Evolutionary conservation across 140 eudicot genomes (phyloP).

Genomic region (Artemisia princeps): DNA sequence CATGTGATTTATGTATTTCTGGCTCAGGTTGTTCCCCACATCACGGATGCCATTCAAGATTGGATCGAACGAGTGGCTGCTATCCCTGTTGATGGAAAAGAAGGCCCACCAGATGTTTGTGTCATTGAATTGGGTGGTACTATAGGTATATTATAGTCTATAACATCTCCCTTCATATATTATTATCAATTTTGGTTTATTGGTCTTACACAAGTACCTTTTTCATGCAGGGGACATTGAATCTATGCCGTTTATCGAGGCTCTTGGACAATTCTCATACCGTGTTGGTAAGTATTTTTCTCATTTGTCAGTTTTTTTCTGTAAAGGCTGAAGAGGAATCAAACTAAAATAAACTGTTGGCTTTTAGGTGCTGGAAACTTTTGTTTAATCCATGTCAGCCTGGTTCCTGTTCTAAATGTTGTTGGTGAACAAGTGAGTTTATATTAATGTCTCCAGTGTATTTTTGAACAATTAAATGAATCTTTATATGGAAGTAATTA

Average conservation of each 20-base stretch:
- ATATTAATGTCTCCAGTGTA: neutral
- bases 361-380: slow-evolving; percentile 73
- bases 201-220: slow-evolving; percentile 3
- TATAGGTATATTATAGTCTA: slow-evolving; percentile 41
- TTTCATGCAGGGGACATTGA: slow-evolving; percentile 71
- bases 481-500: neutral
- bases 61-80: slow-evolving; percentile 94
- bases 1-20: neutral
- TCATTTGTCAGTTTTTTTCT: neutral
- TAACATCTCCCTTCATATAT: neutral
- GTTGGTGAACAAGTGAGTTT: slow-evolving; percentile 93
- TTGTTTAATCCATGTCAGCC: slow-evolving; percentile 92
- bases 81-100: slow-evolving; percentile 87
- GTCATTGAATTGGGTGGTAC: slow-evolving; percentile 98
- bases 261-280: slow-evolving; percentile 86
- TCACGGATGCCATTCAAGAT: slow-evolving; percentile 92
- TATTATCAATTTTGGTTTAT: neutral
- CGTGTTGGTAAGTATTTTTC: slow-evolving; percentile 62
- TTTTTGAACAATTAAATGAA: neutral
- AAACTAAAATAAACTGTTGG: neutral
- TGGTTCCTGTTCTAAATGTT: slow-evolving; percentile 85
- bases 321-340: neutral
- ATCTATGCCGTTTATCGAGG: slow-evolving; percentile 94
- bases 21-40: slow-evolving; percentile 87
- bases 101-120: slow-evolving; percentile 92